Evolutionary conservation across 2,329 filamentous ascomycete species (phyloP), one percentile per base, ranked within the genome.

Genomic region (Geosmithia flava): DNA sequence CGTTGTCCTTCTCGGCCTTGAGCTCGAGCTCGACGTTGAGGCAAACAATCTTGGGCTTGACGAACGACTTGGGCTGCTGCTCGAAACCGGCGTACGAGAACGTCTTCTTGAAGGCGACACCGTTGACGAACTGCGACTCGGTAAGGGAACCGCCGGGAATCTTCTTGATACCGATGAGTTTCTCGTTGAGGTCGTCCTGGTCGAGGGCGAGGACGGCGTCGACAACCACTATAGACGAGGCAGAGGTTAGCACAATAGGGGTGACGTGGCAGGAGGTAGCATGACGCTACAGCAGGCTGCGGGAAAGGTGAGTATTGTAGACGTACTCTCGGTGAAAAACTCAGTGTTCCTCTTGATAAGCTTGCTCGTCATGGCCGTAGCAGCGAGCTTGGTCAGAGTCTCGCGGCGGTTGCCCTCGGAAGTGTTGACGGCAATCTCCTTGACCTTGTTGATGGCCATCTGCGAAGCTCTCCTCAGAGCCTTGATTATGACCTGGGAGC

Each of bases 71-170:
- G 55, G 93, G 93, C 71, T 98, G 93, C 71, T 98, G 93, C 71
- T 98, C 93, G 70, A 98, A 98, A 62, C 93, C 93, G 58, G 93
- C 93, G 64, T 98, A 98, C 47, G 91, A 90, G 68, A 98, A 98
- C 5, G 93, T 98, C 80, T 98, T 98, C 76, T 97, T 97, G 77
- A 98, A 98, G 37, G 93, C 91, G 53, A 98, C 93, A 62, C 93
- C 93, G 66, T 97, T 93, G 62, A 98, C 85, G 68, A 97, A 97
- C 41, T 95, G 79, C 2, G 91, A 96, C 53, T 97, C 93, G 60
- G 95, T 93, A 30, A 98, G 80, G 39, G 88, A 95, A 65, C 93
- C 93, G 61, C 93, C 93, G 40, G 89, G 91, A 53, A 98, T 90
- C 74, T 96, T 97, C 78, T 98, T 98, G 65, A 97, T 81, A 52